These are phyloP conservation scores for Yamadazyma sp. DNA, from an alignment of 1,139 yeast species.

Conservation along the genomic window DNA sequence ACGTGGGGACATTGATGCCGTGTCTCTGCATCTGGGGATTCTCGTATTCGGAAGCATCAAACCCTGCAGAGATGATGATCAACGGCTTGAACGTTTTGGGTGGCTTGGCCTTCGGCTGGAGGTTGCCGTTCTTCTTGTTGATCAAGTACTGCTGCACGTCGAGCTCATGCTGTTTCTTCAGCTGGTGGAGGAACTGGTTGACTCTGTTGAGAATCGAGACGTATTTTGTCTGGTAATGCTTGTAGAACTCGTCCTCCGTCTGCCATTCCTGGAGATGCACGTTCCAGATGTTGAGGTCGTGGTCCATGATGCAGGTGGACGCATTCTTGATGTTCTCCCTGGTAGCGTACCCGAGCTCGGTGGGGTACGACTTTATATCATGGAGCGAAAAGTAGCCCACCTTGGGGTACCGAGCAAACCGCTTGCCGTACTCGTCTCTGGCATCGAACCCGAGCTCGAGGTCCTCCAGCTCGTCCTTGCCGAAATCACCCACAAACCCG, in stretches of 20 bases:
- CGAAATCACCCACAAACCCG: conserved; percentile 56
- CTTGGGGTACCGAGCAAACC: conserved; percentile 55
- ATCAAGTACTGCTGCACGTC: conserved; percentile 29
- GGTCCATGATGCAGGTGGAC: conserved; percentile 78
- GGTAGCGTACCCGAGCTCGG: conserved; percentile 77
- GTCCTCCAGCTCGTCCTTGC: conserved; percentile 45
- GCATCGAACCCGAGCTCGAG: conserved; percentile 29
- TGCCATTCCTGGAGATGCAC: conserved; percentile 73
- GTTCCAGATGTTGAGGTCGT: conserved; percentile 81
- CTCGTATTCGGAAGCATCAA: conserved; percentile 86
- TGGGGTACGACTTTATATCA: conserved; percentile 85
- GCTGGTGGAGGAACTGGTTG: conserved; percentile 58
- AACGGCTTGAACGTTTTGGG: conserved; percentile 67
- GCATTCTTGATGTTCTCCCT: conserved; percentile 74
- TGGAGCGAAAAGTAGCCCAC: conserved; percentile 85
- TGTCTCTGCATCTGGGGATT: conserved; percentile 85
- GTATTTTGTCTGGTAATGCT: conserved; percentile 62
- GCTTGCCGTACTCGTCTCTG: conserved; percentile 54
- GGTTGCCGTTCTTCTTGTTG: conserved; percentile 8
- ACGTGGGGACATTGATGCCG: conserved; percentile 79
- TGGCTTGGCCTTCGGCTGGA: conserved; percentile 16
- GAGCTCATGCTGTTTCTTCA: conserved; percentile 46
- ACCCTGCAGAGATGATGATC: conserved; percentile 79
- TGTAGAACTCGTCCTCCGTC: conserved; percentile 63
- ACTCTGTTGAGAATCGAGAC: conserved; percentile 67